phyloP scores from a whole-genome alignment of 192 early-diverging fungal species.

The Backusella luteola region DNA sequence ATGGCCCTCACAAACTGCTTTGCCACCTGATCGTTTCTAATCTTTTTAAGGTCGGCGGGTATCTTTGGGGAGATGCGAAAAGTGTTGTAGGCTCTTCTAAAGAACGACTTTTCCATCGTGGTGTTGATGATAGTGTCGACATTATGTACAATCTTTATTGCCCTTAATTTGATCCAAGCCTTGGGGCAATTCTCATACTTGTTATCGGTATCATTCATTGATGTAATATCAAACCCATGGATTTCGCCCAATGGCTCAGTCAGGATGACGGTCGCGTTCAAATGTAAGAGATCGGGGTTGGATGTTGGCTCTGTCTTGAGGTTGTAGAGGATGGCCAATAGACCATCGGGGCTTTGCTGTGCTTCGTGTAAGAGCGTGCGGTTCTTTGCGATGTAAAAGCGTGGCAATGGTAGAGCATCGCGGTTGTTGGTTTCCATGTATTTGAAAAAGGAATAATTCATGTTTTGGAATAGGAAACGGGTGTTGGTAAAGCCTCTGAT shows the following conservation, averaged over 20 bases:
- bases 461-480: background rate
- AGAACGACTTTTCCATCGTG: conserved; percentile 26
- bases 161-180: conserved; percentile 34
- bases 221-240: conserved; percentile 13
- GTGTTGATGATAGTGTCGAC: conserved; percentile 13
- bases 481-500: conserved; percentile 6
- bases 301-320: background rate
- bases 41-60: conserved; percentile 22
- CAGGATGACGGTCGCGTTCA: conserved; percentile 13
- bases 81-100: conserved; percentile 22
- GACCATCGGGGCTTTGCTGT: background rate
- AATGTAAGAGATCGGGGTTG: background rate
- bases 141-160: conserved; percentile 14
- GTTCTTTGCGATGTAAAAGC: conserved; percentile 36
- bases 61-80: conserved; percentile 7
- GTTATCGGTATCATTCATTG: background rate
- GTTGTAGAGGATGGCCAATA: conserved; percentile 14
- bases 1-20: conserved; percentile 17
- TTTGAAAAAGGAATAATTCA: conserved; percentile 19
- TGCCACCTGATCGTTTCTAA: conserved; percentile 10
- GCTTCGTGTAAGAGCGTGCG: conserved; percentile 31
- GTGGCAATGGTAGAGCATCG: conserved; percentile 13
- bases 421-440: background rate
- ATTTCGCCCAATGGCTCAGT: conserved; percentile 4
- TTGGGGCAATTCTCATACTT: conserved; percentile 27